These are phyloP conservation scores for Debaryomyces udenii DNA, from an alignment of 1,139 yeast genomes.

Conservation along the genomic window DNA sequence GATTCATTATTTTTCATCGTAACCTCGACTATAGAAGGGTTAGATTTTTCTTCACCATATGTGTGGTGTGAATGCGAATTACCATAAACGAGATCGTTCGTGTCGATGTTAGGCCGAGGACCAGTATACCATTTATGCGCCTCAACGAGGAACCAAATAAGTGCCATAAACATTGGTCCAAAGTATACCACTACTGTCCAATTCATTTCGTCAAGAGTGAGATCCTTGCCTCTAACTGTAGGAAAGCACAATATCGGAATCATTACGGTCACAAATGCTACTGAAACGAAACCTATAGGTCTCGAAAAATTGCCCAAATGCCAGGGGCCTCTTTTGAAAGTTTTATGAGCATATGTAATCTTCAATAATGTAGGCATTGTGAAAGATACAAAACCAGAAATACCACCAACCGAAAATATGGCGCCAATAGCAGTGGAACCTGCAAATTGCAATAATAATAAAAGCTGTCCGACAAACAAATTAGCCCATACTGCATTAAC, in stretches of 20 bases:
- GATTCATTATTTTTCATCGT: constrained; percentile 1
- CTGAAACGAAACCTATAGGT: constrained; percentile 47
- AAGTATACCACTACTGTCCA: constrained; percentile 73
- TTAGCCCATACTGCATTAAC: constrained; percentile 72
- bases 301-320: constrained; percentile 58
- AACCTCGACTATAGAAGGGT: not conserved
- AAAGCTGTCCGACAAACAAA: constrained; percentile 57
- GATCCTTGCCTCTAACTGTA: constrained; percentile 49
- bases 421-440: constrained; percentile 74
- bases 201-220: constrained; percentile 58
- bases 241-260: constrained; percentile 73
- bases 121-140: constrained; percentile 71
- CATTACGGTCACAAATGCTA: constrained; percentile 58
- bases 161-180: constrained; percentile 60
- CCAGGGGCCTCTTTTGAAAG: constrained; percentile 72
- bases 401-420: constrained; percentile 76
- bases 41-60: not conserved
- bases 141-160: constrained; percentile 55
- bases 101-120: constrained; percentile 62
- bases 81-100: constrained; percentile 27
- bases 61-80: not conserved
- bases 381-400: constrained; percentile 71
- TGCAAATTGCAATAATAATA: constrained; percentile 63
- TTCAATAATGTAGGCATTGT: constrained; percentile 67
- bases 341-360: constrained; percentile 55